Evolutionary conservation across 345 rosid genomes (phyloP).

Genomic region (Murraya koenigii): DNA sequence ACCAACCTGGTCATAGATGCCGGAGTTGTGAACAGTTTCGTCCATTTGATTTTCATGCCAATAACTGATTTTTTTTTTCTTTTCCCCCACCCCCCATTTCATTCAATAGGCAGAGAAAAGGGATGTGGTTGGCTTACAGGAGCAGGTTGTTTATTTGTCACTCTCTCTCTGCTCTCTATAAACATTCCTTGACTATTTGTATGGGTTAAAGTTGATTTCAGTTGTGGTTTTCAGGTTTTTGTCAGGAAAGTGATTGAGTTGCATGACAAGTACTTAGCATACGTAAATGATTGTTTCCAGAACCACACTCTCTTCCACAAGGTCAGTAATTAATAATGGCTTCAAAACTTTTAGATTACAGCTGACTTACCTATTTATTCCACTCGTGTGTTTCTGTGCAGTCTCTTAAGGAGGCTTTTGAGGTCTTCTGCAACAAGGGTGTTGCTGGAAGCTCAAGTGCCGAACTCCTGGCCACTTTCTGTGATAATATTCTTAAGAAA

Average conservation of each 20-base stretch:
- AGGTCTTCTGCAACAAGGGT: constrained; percentile 64
- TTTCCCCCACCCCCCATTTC: not conserved
- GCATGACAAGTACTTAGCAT: constrained; percentile 63
- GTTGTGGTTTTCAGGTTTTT: constrained; percentile 45
- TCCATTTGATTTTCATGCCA: not conserved
- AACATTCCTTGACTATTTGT: not conserved
- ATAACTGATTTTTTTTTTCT: not conserved
- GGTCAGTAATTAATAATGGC: constrained; percentile 34
- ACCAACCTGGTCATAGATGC: not conserved
- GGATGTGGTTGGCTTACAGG: constrained; percentile 38
- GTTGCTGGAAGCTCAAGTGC: constrained; percentile 71
- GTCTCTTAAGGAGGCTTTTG: constrained; percentile 77
- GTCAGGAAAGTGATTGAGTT: constrained; percentile 64
- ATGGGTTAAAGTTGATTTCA: constrained; percentile 13
- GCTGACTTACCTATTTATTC: not conserved
- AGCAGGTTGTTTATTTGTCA: constrained; percentile 49
- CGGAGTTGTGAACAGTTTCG: not conserved
- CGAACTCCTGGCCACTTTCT: constrained; percentile 59
- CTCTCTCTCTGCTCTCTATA: not conserved
- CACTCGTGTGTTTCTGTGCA: constrained; percentile 13
- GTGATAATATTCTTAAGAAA: constrained; percentile 65
- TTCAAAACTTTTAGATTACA: not conserved
- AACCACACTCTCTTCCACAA: constrained; percentile 66
- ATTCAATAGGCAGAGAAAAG: constrained; percentile 32
- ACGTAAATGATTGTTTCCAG: constrained; percentile 60